Base-by-base conservation (phyloP, 1,284 basidiomycete genomes). In the Kwoniella shivajii region DNA sequence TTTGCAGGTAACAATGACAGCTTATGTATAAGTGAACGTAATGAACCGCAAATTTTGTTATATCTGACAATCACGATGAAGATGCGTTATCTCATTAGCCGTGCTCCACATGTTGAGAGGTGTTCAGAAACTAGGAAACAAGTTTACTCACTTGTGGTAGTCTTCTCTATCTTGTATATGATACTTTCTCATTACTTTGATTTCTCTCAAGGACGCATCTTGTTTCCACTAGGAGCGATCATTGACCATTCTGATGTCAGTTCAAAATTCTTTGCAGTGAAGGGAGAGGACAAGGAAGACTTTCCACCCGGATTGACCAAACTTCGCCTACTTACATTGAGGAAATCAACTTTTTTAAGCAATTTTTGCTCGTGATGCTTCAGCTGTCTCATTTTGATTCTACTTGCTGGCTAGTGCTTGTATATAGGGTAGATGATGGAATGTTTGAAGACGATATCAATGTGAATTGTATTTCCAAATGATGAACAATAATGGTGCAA, bases 141-240 rank as follows among this genome's bases (percentile, higher is more conserved):
- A 52, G 14, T 45, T 24, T 33, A 73, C 78, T 61, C 64, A 92
- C 86, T 93, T 93, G 84, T 92, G 89, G 77, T 99, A 98, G 79
- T 99, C 94, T 61, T 98, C 93, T 68, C 92, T 80, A 78, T 92
- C 84, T 74, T 95, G 92, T 61, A 97, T 85, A 79, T 99, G 95
- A 77, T 98, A 99, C 59, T 93, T 82, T 42, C 95, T 85, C 87
- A 99, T 90, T 56, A 99, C 89, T 77, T 90, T 92, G 78, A 92
- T 86, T 81, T 99, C 95, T 48, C 95, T 86, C 45, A 89, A 80
- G 72, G 88, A 89, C 9, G 89, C 86, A 86, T 98, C 94, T 79
- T 92, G 88, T 80, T 94, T 98, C 95, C 96, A 99, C 89, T 97
- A 29, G 6, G 31, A 51, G 45, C 54, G 13, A 22, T 48, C 45